phyloP scores from a whole-genome alignment of 257 asterid species.

The Ilex aquifolium region DNA sequence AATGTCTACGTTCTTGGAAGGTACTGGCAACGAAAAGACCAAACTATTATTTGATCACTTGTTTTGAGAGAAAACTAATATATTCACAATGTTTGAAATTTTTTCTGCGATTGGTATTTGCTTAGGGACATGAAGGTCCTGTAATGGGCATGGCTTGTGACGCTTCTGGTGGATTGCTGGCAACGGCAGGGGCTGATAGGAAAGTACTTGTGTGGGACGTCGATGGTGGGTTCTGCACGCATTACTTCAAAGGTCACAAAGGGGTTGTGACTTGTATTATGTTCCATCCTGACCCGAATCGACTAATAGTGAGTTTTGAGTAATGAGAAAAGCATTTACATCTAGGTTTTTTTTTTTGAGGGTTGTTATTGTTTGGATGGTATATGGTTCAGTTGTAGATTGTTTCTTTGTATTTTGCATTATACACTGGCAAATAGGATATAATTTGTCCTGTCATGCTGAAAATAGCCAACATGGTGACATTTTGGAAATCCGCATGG shows the following conservation, averaged over 20 bases:
- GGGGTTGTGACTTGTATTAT: conserved; percentile 78
- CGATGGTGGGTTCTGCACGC: conserved; percentile 93
- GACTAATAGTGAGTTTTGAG: conserved; percentile 54
- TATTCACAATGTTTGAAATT: not conserved
- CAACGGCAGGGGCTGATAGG: conserved; percentile 94
- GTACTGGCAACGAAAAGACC: conserved; percentile 17
- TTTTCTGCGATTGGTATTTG: not conserved
- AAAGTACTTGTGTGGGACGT: conserved; percentile 97
- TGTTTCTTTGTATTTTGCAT: no score
- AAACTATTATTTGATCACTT: not conserved
- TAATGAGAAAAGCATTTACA: no score
- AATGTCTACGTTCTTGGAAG: conserved; percentile 97
- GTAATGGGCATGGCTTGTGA: conserved; percentile 90
- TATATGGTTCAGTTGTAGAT: no score
- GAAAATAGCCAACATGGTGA: no score
- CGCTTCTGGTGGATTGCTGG: conserved; percentile 92
- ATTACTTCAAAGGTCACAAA: conserved; percentile 90
- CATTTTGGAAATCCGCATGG: no score
- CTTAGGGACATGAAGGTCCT: conserved; percentile 96
- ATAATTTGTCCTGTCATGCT: no score
- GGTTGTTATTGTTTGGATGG: no score
- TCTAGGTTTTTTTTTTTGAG: no score
- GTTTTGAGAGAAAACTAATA: not conserved
- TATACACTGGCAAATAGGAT: no score
- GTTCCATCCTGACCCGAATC: conserved; percentile 79